A percentile compares a stretch with the other conserved stretches of the same genome.
phyloP scores from a whole-genome alignment of 768 basidiomycete genomes.

The Rhodocollybia butyracea region DNA sequence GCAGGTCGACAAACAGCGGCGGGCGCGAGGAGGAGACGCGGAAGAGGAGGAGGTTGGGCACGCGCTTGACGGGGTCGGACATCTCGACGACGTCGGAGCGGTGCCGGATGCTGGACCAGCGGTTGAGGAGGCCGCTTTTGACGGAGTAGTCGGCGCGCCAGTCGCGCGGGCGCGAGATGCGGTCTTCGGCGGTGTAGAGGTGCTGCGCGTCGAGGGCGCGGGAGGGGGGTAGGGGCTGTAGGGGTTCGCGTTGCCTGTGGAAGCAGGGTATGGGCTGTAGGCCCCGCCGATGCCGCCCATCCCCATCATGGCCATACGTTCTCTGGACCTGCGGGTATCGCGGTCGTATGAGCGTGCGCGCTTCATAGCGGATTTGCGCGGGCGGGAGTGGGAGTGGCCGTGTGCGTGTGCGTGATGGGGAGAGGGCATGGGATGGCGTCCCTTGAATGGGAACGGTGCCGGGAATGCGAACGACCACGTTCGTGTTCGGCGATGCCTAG shows the following conservation, averaged over 20 bases:
- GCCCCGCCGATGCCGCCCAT: not conserved
- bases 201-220: not conserved
- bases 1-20: slow-evolving; percentile 49
- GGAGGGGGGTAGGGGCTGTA: not conserved
- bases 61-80: slow-evolving; percentile 27
- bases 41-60: slow-evolving; percentile 21
- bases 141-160: slow-evolving; percentile 39
- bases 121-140: not conserved
- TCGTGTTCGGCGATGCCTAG: not conserved
- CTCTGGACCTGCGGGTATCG: not conserved
- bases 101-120: slow-evolving; percentile 25
- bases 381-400: not conserved
- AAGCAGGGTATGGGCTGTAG: not conserved
- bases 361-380: not conserved
- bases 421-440: no score
- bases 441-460: no score
- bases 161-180: slow-evolving; percentile 29
- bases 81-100: slow-evolving; percentile 28
- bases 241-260: not conserved
- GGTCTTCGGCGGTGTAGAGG: not conserved
- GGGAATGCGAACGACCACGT: not conserved
- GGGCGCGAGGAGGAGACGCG: slow-evolving; percentile 27
- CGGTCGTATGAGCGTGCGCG: not conserved
- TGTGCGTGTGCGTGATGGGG: not conserved
- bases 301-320: not conserved